Percentiles rank a stretch among this genome's conserved stretches.
Conservation (phyloP, 768 basidiomycete species). For the Tricholoma terreum region DNA sequence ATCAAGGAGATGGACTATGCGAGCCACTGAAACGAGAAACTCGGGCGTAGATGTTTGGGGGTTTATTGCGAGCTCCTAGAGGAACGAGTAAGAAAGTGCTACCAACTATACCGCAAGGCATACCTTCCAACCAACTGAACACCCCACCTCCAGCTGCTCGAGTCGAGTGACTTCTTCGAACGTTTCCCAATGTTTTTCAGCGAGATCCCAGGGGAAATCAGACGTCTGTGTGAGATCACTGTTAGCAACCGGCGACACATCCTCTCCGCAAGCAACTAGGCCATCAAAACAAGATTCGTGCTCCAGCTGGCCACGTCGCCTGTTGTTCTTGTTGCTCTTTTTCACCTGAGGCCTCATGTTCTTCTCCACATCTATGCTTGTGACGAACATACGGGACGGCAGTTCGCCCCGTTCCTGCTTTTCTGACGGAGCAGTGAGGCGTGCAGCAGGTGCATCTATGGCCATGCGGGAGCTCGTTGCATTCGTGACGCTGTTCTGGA, state of each 20-base stretch:
- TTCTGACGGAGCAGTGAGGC: slow-evolving; percentile 63
- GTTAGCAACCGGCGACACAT: slow-evolving; percentile 4
- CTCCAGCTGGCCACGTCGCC: slow-evolving; percentile 8
- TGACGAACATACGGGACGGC: slow-evolving; percentile 65
- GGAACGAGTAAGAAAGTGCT: not conserved
- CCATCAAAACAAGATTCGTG: not conserved
- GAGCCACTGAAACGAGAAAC: slow-evolving; percentile 45
- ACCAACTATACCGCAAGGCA: slow-evolving; percentile 7
- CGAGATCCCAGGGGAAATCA: slow-evolving; percentile 36
- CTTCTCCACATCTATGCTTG: slow-evolving; percentile 67
- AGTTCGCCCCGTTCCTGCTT: slow-evolving; percentile 45
- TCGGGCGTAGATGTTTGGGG: slow-evolving; percentile 60
- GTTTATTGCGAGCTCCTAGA: slow-evolving; percentile 59
- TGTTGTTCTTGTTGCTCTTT: slow-evolving; percentile 27
- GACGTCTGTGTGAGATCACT: slow-evolving; percentile 1
- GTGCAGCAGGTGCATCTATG: slow-evolving; percentile 25
- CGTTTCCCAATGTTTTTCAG: slow-evolving; percentile 31
- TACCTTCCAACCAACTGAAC: slow-evolving; percentile 51
- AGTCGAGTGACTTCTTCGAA: slow-evolving; percentile 20
- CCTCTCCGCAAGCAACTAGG: slow-evolving; percentile 10
- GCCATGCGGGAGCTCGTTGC: not conserved
- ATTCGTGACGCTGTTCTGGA: not conserved
- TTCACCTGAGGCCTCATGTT: slow-evolving; percentile 38
- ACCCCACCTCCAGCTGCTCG: slow-evolving; percentile 26
- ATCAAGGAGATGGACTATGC: slow-evolving; percentile 26